These are phyloP conservation scores for Neoarthrinium moseri DNA, from an alignment of 2,329 filamentous ascomycete genomes.

Conservation along the genomic window DNA sequence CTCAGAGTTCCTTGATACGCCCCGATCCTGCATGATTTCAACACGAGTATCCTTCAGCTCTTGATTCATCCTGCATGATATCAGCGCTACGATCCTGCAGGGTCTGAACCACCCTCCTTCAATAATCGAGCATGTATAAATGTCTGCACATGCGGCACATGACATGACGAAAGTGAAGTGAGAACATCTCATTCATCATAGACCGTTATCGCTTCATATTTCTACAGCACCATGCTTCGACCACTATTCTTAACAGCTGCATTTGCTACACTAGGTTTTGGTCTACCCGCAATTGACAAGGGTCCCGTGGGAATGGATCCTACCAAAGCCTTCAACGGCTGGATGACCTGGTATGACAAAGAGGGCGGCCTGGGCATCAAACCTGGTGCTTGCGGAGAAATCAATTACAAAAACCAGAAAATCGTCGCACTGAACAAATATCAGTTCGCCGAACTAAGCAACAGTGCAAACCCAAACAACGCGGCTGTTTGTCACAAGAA, in stretches of 20 bases:
- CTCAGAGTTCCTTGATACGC: no score
- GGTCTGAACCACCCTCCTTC: no score
- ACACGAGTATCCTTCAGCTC: no score
- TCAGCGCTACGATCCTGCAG: no score
- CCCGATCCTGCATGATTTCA: no score
- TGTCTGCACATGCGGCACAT: no score
- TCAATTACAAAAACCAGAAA: not conserved
- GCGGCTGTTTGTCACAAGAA: not conserved
- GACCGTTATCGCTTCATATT: no score
- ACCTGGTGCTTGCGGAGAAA: not conserved
- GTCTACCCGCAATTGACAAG: not conserved
- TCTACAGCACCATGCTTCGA: not conserved
- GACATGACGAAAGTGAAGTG: no score
- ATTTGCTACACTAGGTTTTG: not conserved
- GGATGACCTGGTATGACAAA: slow-evolving; percentile 1
- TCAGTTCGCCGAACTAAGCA: slow-evolving; percentile 1
- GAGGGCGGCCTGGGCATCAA: slow-evolving; percentile 1
- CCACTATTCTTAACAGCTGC: not conserved
- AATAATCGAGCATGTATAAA: no score
- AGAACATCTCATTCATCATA: no score
- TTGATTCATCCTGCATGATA: no score
- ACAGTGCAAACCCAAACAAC: slow-evolving; percentile 1
- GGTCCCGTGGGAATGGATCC: not conserved
- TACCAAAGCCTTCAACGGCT: not conserved
- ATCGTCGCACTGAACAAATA: slow-evolving; percentile 1